Percentiles rank a stretch among this genome's conserved stretches.
Evolutionary conservation across 2,329 filamentous ascomycete genomes (phyloP).

Genomic region (Pestalotiopsis sp.): DNA sequence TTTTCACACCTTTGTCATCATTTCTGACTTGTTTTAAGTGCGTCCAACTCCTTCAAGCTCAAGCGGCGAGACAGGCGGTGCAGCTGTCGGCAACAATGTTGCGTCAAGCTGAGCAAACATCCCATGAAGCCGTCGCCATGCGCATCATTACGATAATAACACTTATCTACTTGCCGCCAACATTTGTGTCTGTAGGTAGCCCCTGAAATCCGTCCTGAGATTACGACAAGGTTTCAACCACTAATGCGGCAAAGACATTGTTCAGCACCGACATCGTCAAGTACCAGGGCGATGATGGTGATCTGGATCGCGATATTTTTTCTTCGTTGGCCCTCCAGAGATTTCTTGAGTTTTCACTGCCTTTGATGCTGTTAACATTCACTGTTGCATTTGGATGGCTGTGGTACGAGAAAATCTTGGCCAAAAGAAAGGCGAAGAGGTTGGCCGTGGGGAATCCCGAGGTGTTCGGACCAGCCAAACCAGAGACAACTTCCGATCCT

Average conservation of each 20-base stretch:
- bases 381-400: background rate
- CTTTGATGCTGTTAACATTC: background rate
- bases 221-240: too few relatives aligned
- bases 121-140: constrained; percentile 26
- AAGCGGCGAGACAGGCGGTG: constrained; percentile 27
- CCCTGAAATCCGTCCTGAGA: too few relatives aligned
- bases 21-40: too few relatives aligned
- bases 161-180: constrained; percentile 5
- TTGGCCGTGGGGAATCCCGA: background rate
- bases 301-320: background rate
- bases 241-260: too few relatives aligned
- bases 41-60: too few relatives aligned
- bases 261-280: constrained; percentile 8
- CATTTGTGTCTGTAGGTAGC: background rate
- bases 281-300: background rate
- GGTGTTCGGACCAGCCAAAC: background rate
- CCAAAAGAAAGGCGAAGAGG: background rate
- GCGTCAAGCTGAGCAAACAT: constrained; percentile 16
- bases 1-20: too few relatives aligned
- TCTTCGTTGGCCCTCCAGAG: background rate
- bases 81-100: constrained; percentile 22
- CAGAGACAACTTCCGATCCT: too few relatives aligned
- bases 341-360: background rate
- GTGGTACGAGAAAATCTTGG: background rate
- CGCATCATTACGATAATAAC: constrained; percentile 1